Conservation (phyloP, 768 basidiomycete species). For the Hypholoma fasciculare region DNA sequence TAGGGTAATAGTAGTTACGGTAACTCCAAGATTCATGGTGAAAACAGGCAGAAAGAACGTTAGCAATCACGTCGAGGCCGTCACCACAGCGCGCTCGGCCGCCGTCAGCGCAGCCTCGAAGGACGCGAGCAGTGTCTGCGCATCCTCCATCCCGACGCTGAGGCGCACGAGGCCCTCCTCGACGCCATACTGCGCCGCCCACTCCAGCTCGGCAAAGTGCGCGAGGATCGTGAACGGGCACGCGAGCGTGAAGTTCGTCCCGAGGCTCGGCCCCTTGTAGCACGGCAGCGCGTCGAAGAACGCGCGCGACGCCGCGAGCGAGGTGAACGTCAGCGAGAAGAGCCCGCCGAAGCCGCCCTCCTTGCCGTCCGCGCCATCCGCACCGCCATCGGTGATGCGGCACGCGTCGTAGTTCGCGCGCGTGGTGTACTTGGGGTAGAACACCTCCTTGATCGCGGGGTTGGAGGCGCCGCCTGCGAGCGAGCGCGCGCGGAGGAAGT, state of each 20-base stretch:
- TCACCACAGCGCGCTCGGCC: conserved; percentile 49
- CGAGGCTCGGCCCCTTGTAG: conserved; percentile 88
- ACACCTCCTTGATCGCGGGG: conserved; percentile 76
- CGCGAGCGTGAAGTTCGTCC: conserved; percentile 95
- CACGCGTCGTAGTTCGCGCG: conserved; percentile 70
- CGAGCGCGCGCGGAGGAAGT: conserved; percentile 68
- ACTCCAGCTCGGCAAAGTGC: conserved; percentile 86
- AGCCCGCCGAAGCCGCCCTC: conserved; percentile 79
- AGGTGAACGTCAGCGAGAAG: conserved; percentile 85
- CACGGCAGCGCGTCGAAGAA: conserved; percentile 86
- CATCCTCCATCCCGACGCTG: conserved; percentile 89
- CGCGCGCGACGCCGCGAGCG: conserved; percentile 60
- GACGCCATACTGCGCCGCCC: conserved; percentile 88
- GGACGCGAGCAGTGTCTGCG: conserved; percentile 48
- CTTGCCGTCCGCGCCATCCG: conserved; percentile 22
- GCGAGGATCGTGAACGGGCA: conserved; percentile 93
- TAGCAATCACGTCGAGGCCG: background rate
- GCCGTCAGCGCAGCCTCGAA: conserved; percentile 69
- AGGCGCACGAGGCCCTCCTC: conserved; percentile 83
- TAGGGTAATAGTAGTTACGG: too few species aligned
- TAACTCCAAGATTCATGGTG: too few species aligned
- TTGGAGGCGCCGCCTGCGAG: conserved; percentile 34
- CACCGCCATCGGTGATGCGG: conserved; percentile 45
- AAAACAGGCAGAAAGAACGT: background rate
- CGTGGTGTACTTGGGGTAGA: conserved; percentile 85